Percentiles rank a stretch among this genome's conserved stretches.
Evolutionary conservation across 805 yeast genomes (phyloP).

Genomic region (Komagataella populi): DNA sequence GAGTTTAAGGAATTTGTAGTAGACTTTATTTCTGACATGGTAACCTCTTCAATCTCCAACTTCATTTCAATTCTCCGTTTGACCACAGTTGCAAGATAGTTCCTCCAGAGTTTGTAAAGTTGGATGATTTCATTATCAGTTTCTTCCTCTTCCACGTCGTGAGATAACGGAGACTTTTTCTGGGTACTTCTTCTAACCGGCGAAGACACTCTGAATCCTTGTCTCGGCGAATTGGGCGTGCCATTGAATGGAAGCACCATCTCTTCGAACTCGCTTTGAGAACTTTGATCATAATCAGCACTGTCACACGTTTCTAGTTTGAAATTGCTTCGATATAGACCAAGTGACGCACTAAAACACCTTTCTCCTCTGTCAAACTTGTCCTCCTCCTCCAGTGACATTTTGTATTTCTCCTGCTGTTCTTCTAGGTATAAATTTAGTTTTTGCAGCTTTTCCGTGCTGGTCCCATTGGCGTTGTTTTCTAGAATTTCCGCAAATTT

Average conservation of each 20-base stretch:
- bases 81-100: slow-evolving; percentile 12
- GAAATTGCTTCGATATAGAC: neutral
- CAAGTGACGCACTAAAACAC: neutral
- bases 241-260: neutral
- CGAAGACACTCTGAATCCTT: neutral
- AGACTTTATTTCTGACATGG: neutral
- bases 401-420: neutral
- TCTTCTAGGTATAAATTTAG: slow-evolving; percentile 1
- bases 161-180: neutral
- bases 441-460: neutral
- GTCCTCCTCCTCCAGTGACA: neutral
- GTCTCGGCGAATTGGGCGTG: neutral
- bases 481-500: neutral
- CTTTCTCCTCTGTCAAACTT: neutral
- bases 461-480: neutral
- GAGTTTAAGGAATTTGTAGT: neutral
- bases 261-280: neutral
- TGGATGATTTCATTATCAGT: neutral
- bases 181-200: neutral
- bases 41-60: slow-evolving; percentile 9
- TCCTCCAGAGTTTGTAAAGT: slow-evolving; percentile 11
- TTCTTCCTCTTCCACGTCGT: neutral
- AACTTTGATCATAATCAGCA: neutral
- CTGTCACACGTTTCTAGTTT: neutral
- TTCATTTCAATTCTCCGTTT: slow-evolving; percentile 15